These are phyloP conservation scores for Metschnikowia noctiluminum DNA, from an alignment of 805 yeast species.

Conservation along the genomic window DNA sequence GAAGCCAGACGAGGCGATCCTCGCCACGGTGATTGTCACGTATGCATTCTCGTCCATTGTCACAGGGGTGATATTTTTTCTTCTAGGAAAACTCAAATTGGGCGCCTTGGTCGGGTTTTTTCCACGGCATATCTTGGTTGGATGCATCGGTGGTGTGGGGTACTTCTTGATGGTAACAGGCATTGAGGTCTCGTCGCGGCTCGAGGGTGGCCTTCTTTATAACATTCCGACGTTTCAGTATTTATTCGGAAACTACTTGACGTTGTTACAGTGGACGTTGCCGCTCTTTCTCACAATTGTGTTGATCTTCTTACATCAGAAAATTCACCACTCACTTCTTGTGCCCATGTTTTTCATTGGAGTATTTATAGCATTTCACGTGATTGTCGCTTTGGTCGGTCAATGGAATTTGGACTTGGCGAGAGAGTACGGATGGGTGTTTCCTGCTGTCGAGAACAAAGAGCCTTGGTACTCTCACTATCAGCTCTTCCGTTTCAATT, in stretches of 20 bases:
- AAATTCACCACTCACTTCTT: conserved; percentile 59
- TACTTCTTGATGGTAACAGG: conserved; percentile 89
- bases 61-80: conserved; percentile 78
- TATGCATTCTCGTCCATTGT: conserved; percentile 80
- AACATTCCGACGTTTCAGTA: conserved; percentile 51
- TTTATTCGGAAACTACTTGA: conserved; percentile 40
- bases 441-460: conserved; percentile 56
- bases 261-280: conserved; percentile 53
- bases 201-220: conserved; percentile 71
- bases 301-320: conserved; percentile 56
- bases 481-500: conserved; percentile 59
- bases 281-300: conserved; percentile 64
- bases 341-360: conserved; percentile 78
- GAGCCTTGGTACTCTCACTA: conserved; percentile 94
- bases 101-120: conserved; percentile 92
- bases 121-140: conserved; percentile 93
- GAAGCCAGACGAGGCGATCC: conserved; percentile 47
- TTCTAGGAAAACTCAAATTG: conserved; percentile 71
- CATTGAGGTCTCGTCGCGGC: conserved; percentile 80
- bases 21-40: conserved; percentile 84
- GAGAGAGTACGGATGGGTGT: conserved; percentile 82
- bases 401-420: conserved; percentile 57
- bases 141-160: conserved; percentile 98
- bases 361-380: conserved; percentile 68
- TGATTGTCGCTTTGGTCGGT: conserved; percentile 63